A percentile compares a stretch with the other conserved stretches of the same genome.
Conservation (phyloP, 2,329 filamentous ascomycete species). For the Pyrenochaeta sp. region DNA sequence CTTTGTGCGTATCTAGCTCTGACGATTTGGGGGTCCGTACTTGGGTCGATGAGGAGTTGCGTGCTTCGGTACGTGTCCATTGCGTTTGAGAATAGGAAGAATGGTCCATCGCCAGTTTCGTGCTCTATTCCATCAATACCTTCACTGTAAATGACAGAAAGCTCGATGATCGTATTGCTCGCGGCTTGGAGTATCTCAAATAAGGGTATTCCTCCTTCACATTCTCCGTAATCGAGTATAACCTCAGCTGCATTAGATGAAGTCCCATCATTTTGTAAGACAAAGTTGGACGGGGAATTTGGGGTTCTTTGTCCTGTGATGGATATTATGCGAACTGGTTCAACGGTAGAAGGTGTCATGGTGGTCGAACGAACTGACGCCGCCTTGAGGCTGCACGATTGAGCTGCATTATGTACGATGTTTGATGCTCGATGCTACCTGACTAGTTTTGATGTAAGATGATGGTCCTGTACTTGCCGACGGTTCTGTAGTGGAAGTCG, state of each 20-base stretch:
- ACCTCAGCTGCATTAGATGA: constrained; percentile 2
- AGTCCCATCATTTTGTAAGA: constrained; percentile 5
- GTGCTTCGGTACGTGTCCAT: constrained; percentile 16
- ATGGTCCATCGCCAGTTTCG: constrained; percentile 13
- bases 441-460: too few species aligned
- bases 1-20: constrained; percentile 8
- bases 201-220: constrained; percentile 11
- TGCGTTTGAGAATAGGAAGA: constrained; percentile 17
- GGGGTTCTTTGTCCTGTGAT: constrained; percentile 9
- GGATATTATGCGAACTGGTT: constrained; percentile 1
- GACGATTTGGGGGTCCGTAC: background rate
- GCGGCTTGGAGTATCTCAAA: constrained; percentile 6
- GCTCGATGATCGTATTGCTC: background rate
- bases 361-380: too few species aligned
- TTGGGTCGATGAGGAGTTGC: background rate
- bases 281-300: constrained; percentile 1
- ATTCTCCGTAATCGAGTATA: constrained; percentile 11
- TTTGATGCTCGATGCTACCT: too few species aligned
- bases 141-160: constrained; percentile 11
- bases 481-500: too few species aligned
- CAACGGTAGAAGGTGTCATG: background rate
- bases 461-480: too few species aligned
- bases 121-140: constrained; percentile 14
- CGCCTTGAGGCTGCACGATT: too few species aligned
- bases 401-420: too few species aligned